These are phyloP conservation scores for Aotearoamyces nothofagi DNA, from an alignment of 2,329 filamentous ascomycete genomes.

Conservation along the genomic window DNA sequence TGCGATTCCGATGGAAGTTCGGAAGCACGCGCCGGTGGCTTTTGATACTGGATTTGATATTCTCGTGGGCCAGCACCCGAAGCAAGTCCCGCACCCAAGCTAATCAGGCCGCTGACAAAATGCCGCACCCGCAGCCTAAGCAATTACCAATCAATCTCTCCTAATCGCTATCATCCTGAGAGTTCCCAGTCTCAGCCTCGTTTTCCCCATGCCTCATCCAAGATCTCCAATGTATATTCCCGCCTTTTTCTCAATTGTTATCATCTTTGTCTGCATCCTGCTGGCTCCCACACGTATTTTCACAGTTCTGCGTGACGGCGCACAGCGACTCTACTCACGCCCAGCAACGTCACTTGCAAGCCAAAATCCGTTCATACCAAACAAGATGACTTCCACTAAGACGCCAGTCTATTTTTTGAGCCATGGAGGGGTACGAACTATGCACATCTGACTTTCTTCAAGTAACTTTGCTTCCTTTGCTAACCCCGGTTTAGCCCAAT, in stretches of 20 bases:
- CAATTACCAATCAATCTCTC: too few species aligned
- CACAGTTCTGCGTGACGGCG: neutral
- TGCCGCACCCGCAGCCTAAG: too few species aligned
- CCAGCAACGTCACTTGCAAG: neutral
- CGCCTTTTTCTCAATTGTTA: conserved; percentile 1
- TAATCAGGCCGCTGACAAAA: too few species aligned
- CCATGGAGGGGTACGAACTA: conserved; percentile 14
- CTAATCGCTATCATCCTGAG: too few species aligned
- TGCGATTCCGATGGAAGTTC: too few species aligned
- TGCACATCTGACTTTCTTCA: conserved; percentile 2
- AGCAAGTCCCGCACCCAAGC: too few species aligned
- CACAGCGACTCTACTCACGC: neutral
- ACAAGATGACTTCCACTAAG: conserved; percentile 8
- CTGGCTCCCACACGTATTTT: conserved; percentile 4
- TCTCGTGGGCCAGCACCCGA: too few species aligned
- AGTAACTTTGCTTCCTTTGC: neutral
- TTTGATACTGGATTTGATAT: too few species aligned
- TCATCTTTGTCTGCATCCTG: conserved; percentile 6
- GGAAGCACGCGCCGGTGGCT: too few species aligned
- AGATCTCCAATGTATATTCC: neutral
- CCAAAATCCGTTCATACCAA: conserved; percentile 1
- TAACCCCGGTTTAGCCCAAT: conserved; percentile 27
- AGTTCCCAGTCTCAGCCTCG: neutral
- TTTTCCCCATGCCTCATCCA: conserved; percentile 3
- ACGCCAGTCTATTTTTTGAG: conserved; percentile 14